Conservation (phyloP, 192 early-diverging fungal genomes). For the Rhizophagus prolifer region DNA sequence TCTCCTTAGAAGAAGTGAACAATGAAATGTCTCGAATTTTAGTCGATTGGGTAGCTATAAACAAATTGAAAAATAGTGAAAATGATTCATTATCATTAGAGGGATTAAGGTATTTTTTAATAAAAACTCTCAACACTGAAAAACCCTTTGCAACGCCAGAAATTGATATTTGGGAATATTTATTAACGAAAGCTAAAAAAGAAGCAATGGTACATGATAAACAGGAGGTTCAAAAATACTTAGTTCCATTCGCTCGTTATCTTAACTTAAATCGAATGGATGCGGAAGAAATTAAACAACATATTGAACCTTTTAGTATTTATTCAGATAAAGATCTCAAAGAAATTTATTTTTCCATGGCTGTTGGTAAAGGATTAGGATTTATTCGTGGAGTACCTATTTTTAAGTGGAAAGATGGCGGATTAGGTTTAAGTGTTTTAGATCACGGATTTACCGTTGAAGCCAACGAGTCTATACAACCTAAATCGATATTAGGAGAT, state of each 20-base stretch:
- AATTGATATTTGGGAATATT: neutral
- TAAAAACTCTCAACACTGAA: neutral
- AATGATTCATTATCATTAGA: neutral
- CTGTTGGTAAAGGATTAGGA: neutral
- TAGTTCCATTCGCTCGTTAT: neutral
- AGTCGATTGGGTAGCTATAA: neutral
- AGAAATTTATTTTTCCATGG: neutral
- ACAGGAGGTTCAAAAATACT: neutral
- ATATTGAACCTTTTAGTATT: conserved; percentile 1
- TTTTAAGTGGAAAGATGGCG: neutral
- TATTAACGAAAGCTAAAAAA: neutral
- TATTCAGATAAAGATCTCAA: neutral
- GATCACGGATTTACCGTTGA: neutral
- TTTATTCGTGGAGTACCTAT: neutral
- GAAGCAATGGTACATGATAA: neutral
- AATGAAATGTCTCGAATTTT: neutral
- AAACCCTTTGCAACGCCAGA: neutral
- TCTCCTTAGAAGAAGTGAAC: no score
- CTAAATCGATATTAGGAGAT: no score
- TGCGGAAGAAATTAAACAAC: neutral
- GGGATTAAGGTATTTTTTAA: neutral
- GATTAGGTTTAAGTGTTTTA: neutral
- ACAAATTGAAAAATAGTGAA: neutral
- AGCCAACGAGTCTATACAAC: no score
- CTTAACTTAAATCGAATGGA: neutral